Percentiles rank a stretch among this genome's conserved stretches.
These are phyloP conservation scores for Nymphaea colorata DNA, from an alignment of 164 flowering plant species.

Conservation along the genomic window DNA sequence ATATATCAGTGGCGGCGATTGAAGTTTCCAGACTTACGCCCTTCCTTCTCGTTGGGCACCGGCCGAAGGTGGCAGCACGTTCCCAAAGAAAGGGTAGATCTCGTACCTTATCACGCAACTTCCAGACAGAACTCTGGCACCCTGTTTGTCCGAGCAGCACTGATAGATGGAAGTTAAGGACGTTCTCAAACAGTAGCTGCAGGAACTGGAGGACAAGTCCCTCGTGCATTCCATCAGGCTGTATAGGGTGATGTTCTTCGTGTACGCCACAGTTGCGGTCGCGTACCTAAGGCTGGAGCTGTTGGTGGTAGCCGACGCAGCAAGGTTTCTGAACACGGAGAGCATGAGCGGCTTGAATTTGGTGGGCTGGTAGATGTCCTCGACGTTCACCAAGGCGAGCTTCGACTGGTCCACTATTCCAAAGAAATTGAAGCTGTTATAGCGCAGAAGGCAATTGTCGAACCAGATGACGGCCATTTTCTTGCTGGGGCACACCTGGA, in stretches of 20 bases:
- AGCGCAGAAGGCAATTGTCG: constrained; percentile 3
- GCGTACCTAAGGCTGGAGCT: too few species aligned
- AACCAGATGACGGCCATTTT: neutral
- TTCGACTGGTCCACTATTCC: neutral
- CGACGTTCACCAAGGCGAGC: too few species aligned
- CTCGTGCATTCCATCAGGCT: constrained; percentile 27
- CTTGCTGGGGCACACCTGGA: neutral
- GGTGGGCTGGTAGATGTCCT: too few species aligned
- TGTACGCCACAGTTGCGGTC: too few species aligned
- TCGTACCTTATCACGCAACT: constrained; percentile 28
- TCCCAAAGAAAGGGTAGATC: constrained; percentile 11
- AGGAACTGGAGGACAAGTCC: constrained; percentile 14
- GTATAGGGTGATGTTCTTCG: constrained; percentile 8
- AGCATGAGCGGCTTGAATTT: too few species aligned
- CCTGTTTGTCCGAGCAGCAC: constrained; percentile 13
- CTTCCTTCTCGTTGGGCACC: too few species aligned
- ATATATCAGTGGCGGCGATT: too few species aligned
- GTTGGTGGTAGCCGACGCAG: too few species aligned
- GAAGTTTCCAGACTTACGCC: too few species aligned
- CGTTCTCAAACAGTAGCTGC: constrained; percentile 15
- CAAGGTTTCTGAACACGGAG: too few species aligned
- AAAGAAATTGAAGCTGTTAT: neutral
- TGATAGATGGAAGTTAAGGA: neutral
- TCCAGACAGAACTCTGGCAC: constrained; percentile 16
- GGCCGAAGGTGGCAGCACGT: too few species aligned